Evolutionary conservation across 1,284 basidiomycete genomes (phyloP), one percentile per base, ranked within the genome.

Genomic region (Pyrrhoderma lamaoense): DNA sequence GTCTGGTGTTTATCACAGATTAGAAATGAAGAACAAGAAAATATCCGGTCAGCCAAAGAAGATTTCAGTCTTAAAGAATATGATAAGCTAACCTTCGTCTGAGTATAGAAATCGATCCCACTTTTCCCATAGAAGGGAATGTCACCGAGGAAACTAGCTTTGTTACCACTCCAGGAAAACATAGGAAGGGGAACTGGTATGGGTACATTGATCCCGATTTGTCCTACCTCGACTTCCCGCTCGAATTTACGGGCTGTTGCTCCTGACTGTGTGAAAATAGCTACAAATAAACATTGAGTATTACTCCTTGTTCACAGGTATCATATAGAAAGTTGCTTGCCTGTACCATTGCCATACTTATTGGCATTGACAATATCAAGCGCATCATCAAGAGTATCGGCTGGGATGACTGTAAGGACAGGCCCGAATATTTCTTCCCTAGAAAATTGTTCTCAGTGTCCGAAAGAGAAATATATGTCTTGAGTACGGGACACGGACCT

Each of bases 381-480:
- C 18, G 93, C 95, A 59, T 97, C 91, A 59, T 98, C 93, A 43
- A 99, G 73, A 1, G 85, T 92, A 50, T 93, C 82, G 4, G 87
- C 90, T 50, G 80, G 75, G 58, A 98, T 65, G 48, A 96, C 76
- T 19, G 86, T 74, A 38, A 99, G 75, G 0, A 87, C 94, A 2
- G 95, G 95, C 2, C 94, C 95, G 61, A 98, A 98, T 59, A 98
- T 96, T 67, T 98, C 94, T 64, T 93, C 83, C 57, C 90, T 93
- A 53, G 35, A 40, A 23, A 16, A 53, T 49, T 42, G 44, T 38
- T 47, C 27, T 53, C 47, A 59, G 37, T 25, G 14, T 55, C 5
- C 8, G 16, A 25, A 19, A 43, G 3, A 38, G 14, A 42, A 11
- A 13, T 21, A 31, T 11, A 31, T n/a, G 16, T 47, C 43, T 47